phyloP scores from a whole-genome alignment of 176 grass and related monocot genomes.

The Chrysopogon serrulatus region DNA sequence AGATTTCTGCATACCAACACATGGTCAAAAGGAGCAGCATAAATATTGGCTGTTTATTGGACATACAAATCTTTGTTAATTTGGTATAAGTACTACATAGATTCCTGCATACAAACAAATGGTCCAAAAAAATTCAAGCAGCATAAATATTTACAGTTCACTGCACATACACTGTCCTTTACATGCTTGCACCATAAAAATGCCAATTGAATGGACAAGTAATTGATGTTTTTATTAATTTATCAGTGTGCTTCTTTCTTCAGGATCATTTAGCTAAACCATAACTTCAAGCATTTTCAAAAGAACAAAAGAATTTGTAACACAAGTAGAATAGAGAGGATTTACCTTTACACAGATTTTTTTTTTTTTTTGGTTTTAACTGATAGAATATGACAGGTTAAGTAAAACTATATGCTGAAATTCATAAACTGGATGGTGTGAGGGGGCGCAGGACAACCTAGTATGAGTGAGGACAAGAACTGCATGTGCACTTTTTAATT shows the following conservation, averaged over 20 bases:
- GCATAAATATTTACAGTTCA: too few relatives aligned
- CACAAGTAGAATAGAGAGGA: background rate
- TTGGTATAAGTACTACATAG: too few relatives aligned
- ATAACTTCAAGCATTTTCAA: background rate
- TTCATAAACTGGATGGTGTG: background rate
- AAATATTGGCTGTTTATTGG: too few relatives aligned
- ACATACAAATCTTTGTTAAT: too few relatives aligned
- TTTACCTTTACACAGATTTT: background rate
- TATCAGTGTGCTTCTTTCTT: too few relatives aligned
- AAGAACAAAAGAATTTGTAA: background rate
- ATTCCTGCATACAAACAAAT: too few relatives aligned
- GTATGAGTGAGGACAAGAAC: background rate
- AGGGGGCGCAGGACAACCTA: background rate
- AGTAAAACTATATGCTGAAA: background rate
- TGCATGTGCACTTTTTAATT: background rate
- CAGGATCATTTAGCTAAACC: too few relatives aligned
- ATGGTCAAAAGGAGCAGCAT: too few relatives aligned
- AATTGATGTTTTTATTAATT: too few relatives aligned
- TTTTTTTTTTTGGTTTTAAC: background rate
- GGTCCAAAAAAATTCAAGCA: too few relatives aligned
- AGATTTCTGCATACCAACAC: too few relatives aligned
- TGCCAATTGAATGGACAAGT: background rate
- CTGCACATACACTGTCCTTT: background rate
- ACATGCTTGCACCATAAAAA: too few relatives aligned
- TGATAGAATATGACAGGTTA: background rate